A percentile compares a stretch with the other conserved stretches of the same genome.
Conservation (phyloP, 2,329 filamentous ascomycete species). For the Cordyceps tenuipes region DNA sequence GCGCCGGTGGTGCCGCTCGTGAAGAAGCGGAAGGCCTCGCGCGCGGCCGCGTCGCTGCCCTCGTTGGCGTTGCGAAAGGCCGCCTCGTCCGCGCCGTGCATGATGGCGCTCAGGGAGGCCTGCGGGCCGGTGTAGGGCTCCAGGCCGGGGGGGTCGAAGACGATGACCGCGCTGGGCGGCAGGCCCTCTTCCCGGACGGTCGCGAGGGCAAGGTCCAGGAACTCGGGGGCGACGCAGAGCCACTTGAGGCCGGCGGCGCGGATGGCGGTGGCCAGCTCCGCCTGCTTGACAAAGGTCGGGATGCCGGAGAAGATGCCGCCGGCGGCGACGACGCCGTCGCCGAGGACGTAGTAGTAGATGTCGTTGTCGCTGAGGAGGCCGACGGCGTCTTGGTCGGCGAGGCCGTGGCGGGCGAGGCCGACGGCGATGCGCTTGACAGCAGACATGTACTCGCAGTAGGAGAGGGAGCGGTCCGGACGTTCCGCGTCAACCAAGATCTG, state of each 20-base stretch:
- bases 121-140: background rate
- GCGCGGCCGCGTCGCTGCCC: background rate
- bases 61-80: constrained; percentile 4
- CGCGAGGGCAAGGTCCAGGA: background rate
- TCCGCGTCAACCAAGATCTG: constrained; percentile 5
- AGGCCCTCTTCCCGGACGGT: background rate
- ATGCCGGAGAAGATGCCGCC: background rate
- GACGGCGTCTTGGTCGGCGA: constrained; percentile 4
- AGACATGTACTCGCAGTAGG: background rate
- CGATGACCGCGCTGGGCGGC: background rate
- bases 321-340: constrained; percentile 2
- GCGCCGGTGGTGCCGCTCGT: constrained; percentile 5
- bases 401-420: background rate
- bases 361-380: constrained; percentile 8
- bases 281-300: constrained; percentile 10
- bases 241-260: background rate
- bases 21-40: constrained; percentile 3
- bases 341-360: constrained; percentile 6
- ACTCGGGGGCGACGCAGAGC: constrained; percentile 5
- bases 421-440: constrained; percentile 1
- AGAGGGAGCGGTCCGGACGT: background rate
- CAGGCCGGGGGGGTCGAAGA: constrained; percentile 3
- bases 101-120: background rate
- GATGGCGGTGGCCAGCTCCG: constrained; percentile 8
- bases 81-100: background rate